phyloP scores from a whole-genome alignment of 2,329 filamentous ascomycete species.

The Diplodia sapinea region DNA sequence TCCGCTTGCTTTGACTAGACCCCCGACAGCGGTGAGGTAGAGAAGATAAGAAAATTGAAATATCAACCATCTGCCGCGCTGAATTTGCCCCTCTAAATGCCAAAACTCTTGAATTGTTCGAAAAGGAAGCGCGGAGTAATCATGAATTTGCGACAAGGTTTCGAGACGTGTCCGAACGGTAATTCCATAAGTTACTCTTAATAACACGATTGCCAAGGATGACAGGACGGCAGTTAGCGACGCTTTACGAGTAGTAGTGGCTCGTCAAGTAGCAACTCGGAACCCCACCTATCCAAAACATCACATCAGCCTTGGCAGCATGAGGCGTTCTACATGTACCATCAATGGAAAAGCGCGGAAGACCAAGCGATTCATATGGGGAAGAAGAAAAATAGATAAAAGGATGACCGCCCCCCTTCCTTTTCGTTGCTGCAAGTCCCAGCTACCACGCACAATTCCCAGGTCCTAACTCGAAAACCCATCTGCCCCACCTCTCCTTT shows the following conservation, averaged over 20 bases:
- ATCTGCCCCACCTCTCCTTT: too few species aligned
- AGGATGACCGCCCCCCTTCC: too few species aligned
- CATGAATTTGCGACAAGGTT: neutral
- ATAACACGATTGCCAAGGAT: neutral
- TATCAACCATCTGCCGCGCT: neutral
- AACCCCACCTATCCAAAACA: neutral
- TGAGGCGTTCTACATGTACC: neutral
- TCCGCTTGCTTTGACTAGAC: conserved; percentile 59
- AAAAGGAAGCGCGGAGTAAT: neutral
- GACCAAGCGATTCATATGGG: neutral
- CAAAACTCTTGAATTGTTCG: neutral
- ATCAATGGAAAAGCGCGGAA: neutral
- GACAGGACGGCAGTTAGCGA: neutral
- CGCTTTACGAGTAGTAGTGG: neutral
- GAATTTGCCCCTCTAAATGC: neutral
- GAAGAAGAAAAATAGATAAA: too few species aligned
- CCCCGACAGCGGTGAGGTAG: neutral
- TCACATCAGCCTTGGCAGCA: neutral
- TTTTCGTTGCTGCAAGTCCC: too few species aligned
- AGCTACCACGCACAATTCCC: too few species aligned
- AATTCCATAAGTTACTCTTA: neutral
- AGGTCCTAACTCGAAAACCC: too few species aligned
- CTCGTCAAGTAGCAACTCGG: neutral
- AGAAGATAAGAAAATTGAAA: neutral
- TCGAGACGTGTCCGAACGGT: neutral